Evolutionary conservation across 345 rosid genomes (phyloP), one percentile per base, ranked within the genome.

Genomic region (Stellera chamaejasme): DNA sequence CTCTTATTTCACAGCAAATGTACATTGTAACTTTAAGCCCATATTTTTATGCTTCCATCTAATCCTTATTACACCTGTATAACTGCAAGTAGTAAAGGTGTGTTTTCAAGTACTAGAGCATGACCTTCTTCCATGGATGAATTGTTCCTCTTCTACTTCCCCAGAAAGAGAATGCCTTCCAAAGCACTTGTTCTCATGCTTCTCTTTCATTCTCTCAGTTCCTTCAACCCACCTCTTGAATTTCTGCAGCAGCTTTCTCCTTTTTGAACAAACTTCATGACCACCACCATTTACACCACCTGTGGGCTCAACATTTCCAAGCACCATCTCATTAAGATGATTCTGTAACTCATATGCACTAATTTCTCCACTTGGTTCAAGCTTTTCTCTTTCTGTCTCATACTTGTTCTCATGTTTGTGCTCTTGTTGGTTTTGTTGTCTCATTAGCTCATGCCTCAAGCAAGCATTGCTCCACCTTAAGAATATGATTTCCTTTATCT

Each of bases 401-500:
- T 51, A 26, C 8, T 58, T 23, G 10, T 49, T 46, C 60, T 72
- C 81, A 7, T 61, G 70, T 10, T 61, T 58, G 19, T 50, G 51
- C 42, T 77, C 58, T 42, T 59, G 67, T 16, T 46, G 63, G 32
- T 47, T 63, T 9, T 63, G 66, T 52, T 51, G 65, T 68, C 72
- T 72, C 72, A 67, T 73, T 54, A 83, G 60, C 63, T 80, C 79
- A 14, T 85, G 90, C 72, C 74, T 85, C 49, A 85, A 63, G 75
- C 95, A 91, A 12, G 87, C 92, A 61, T 83, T 82, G 50, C 73
- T 73, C 96, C 90, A 85, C 70, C 83, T 79, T 19, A 83, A 65
- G 79, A 60, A 72, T 14, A 65, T 71, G 56, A 83, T 60, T 49
- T 91, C 92, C 60, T 72, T 70, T 5, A 63, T 65, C 60, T 80